These are phyloP conservation scores for Teunomyces barrocoloradensis DNA, from an alignment of 805 yeast genomes.

Conservation along the genomic window DNA sequence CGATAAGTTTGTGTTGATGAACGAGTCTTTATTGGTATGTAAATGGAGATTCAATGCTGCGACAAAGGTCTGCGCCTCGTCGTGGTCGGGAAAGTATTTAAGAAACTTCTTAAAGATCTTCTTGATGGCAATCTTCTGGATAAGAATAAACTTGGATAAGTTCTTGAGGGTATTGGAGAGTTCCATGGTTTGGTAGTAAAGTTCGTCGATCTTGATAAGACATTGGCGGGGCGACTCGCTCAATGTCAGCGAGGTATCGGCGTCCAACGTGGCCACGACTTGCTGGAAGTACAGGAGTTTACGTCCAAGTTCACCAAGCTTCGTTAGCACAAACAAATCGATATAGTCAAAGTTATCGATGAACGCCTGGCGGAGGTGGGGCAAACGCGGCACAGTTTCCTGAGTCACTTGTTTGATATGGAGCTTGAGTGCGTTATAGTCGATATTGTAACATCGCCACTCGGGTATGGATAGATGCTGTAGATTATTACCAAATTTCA, in stretches of 20 bases:
- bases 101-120: conserved; percentile 71
- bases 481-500: conserved; percentile 87
- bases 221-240: conserved; percentile 3
- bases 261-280: conserved; percentile 11
- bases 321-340: conserved; percentile 62
- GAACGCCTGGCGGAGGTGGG: conserved; percentile 37
- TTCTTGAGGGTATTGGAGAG: conserved; percentile 53
- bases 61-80: conserved; percentile 22
- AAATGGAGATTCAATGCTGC: conserved; percentile 30
- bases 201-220: conserved; percentile 22
- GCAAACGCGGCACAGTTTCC: conserved; percentile 21
- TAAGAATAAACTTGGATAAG: conserved; percentile 64
- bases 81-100: conserved; percentile 37
- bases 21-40: conserved; percentile 49
- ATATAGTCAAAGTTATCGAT: conserved; percentile 59
- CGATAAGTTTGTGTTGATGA: conserved; percentile 58
- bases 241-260: not conserved
- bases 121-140: conserved; percentile 71
- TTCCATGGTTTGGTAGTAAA: conserved; percentile 38
- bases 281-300: conserved; percentile 36
- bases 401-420: conserved; percentile 59
- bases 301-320: conserved; percentile 60
- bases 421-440: conserved; percentile 73
- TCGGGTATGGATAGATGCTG: conserved; percentile 76
- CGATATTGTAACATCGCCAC: conserved; percentile 82